phyloP scores from a whole-genome alignment of 805 yeast species.

The Tetrapisispora nanseiensis region DNA sequence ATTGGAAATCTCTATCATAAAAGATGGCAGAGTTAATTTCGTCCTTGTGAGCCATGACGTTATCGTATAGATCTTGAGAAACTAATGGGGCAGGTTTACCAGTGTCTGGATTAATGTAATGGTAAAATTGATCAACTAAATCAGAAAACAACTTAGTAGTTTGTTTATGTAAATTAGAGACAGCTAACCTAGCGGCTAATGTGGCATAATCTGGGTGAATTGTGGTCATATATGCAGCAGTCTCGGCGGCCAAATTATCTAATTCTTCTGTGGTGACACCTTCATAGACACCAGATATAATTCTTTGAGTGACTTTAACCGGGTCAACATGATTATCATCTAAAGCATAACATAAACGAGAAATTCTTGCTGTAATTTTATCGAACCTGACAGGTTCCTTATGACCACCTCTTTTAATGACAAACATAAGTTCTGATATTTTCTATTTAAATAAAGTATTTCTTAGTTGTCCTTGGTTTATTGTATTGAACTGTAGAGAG shows the following conservation, averaged over 20 bases:
- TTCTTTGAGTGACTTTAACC: conserved; percentile 90
- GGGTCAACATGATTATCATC: conserved; percentile 90
- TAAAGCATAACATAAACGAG: conserved; percentile 88
- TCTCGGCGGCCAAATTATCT: conserved; percentile 83
- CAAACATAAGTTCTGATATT: too few relatives aligned
- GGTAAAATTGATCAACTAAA: conserved; percentile 62
- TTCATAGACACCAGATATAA: conserved; percentile 91
- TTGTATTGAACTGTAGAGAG: too few relatives aligned
- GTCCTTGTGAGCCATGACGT: conserved; percentile 54
- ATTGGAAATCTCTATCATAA: conserved; percentile 65
- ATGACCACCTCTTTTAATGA: conserved; percentile 86
- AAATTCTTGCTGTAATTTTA: conserved; percentile 90
- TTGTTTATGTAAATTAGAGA: conserved; percentile 89
- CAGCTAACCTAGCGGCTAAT: conserved; percentile 91
- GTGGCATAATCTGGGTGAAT: conserved; percentile 96
- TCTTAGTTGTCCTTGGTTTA: not conserved
- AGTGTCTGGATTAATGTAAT: conserved; percentile 74
- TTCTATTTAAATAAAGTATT: too few relatives aligned
- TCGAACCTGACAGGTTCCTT: conserved; percentile 92
- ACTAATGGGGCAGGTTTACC: conserved; percentile 60
- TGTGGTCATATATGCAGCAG: conserved; percentile 96
- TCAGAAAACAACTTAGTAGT: conserved; percentile 79
- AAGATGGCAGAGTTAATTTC: conserved; percentile 65
- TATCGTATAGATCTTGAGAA: conserved; percentile 51
- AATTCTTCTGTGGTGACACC: conserved; percentile 92